Base-by-base conservation (phyloP, 352 stramenopile species). In the Pythium scleroteichum region DNA sequence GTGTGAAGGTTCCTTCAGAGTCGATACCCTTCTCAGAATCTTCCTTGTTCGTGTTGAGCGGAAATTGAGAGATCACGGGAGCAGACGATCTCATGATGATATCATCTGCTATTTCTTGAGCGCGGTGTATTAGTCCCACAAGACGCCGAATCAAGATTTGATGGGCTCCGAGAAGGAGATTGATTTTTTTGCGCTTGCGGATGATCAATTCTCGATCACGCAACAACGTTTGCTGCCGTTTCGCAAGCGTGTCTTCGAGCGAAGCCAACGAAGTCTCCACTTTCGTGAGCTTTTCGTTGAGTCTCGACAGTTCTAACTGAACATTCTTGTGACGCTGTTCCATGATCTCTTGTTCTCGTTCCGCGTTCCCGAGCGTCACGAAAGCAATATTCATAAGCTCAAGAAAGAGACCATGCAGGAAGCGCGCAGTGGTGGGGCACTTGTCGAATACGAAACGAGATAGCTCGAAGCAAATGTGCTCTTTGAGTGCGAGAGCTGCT, bases 401-500 rank as follows among this genome's bases (percentile, higher is more conserved):
- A 4, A 77, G 46, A 24, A 79, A 79, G 20, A 86, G 58, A 1
- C 77, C 74, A 33, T 82, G 76, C 6, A 86, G 55, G 26, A 86
- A 78, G 7, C 72, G 73, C 10, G 74, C 64, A 2, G 77, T 83
- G 3, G 77, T 84, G n/a, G 77, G 77, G 39, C 72, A 86, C 35
- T 79, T 78, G 62, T 84, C 74, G n/a, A 84, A 86, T 13, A 86
- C 48, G 13, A 86, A 68, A 0, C 77, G 69, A 5, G 66, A 62
- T 9, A 82, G 49, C 54, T 86, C 77, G 40, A 73, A 84, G 53
- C 72, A 74, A 20, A 86, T 27, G 6, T 59, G 62, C 42, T 86
- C 77, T 13, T 66, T 65, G 13, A 72, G 56, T 9, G 45, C 59
- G 0, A 86, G 57, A 14, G 64, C 39, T 1, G 57, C 27, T 12